These are phyloP conservation scores for Aspergillus bridgeri DNA, from an alignment of 495 filamentous ascomycete species.

Conservation along the genomic window DNA sequence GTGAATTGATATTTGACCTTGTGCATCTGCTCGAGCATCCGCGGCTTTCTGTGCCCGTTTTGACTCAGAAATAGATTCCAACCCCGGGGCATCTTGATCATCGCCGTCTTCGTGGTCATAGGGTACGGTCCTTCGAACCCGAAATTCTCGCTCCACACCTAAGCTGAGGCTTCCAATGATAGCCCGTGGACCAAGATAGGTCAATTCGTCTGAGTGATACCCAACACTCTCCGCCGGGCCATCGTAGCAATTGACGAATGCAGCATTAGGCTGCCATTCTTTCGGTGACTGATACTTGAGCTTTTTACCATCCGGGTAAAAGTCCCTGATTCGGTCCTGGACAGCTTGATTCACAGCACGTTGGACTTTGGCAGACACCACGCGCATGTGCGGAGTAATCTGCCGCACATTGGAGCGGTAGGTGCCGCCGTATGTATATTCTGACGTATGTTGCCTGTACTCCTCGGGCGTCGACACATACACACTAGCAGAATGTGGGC, in stretches of 20 bases:
- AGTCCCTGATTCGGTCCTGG: constrained; percentile 55
- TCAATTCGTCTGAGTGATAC: constrained; percentile 88
- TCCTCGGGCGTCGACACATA: constrained; percentile 72
- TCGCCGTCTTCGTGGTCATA: constrained; percentile 35
- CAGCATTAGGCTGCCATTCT: constrained; percentile 80
- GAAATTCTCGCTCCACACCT: constrained; percentile 87
- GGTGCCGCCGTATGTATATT: constrained; percentile 82
- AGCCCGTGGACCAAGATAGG: constrained; percentile 84
- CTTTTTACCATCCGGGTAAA: constrained; percentile 64
- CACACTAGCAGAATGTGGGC: constrained; percentile 75
- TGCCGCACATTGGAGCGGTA: constrained; percentile 69
- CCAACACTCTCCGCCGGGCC: constrained; percentile 78
- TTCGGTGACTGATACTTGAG: constrained; percentile 70
- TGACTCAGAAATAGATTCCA: neutral
- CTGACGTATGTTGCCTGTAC: constrained; percentile 57
- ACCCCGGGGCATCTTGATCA: neutral
- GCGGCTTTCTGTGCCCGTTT: constrained; percentile 14
- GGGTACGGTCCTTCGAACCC: constrained; percentile 70
- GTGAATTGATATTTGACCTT: constrained; percentile 86
- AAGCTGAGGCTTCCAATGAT: constrained; percentile 88
- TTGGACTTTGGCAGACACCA: constrained; percentile 63
- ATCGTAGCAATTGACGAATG: constrained; percentile 90
- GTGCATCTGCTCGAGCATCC: constrained; percentile 49
- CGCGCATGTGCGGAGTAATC: constrained; percentile 66
- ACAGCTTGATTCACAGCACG: constrained; percentile 72